Conservation (phyloP, 495 filamentous ascomycete genomes). For the Oleoguttula mirabilis region DNA sequence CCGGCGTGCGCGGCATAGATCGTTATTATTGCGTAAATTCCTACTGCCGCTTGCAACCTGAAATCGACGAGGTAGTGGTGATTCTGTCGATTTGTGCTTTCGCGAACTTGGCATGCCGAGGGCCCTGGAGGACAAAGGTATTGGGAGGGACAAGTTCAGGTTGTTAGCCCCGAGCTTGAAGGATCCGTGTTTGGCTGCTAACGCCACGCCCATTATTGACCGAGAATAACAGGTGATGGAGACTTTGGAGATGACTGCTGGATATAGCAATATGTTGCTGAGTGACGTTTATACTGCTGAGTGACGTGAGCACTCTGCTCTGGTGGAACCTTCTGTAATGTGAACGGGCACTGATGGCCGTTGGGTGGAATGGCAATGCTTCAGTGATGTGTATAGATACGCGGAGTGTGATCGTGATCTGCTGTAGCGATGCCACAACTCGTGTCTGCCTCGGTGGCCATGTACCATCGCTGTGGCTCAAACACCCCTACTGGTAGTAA, state of each 20-base stretch:
- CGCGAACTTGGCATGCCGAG: conserved; percentile 44
- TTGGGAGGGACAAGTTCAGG: conserved; percentile 42
- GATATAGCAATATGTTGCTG: too few species aligned
- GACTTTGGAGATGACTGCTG: conserved; percentile 40
- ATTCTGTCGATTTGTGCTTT: conserved; percentile 44
- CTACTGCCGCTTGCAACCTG: conserved; percentile 35
- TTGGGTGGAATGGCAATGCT: too few species aligned
- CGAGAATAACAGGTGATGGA: conserved; percentile 43
- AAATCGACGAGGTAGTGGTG: conserved; percentile 34
- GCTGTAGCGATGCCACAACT: too few species aligned
- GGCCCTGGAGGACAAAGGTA: conserved; percentile 42
- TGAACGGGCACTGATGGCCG: too few species aligned
- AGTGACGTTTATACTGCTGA: too few species aligned
- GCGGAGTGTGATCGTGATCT: too few species aligned
- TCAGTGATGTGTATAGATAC: too few species aligned
- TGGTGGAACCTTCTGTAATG: too few species aligned
- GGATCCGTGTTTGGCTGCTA: conserved; percentile 39
- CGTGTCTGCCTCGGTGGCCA: too few species aligned
- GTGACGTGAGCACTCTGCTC: too few species aligned
- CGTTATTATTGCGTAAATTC: conserved; percentile 54
- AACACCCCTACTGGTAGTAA: too few species aligned
- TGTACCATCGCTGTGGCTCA: too few species aligned
- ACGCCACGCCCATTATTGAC: conserved; percentile 39
- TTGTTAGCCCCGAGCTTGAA: conserved; percentile 41
- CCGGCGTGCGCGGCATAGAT: conserved; percentile 51